phyloP scores from a whole-genome alignment of 495 filamentous ascomycete genomes.

The Neurospora tetraspora region DNA sequence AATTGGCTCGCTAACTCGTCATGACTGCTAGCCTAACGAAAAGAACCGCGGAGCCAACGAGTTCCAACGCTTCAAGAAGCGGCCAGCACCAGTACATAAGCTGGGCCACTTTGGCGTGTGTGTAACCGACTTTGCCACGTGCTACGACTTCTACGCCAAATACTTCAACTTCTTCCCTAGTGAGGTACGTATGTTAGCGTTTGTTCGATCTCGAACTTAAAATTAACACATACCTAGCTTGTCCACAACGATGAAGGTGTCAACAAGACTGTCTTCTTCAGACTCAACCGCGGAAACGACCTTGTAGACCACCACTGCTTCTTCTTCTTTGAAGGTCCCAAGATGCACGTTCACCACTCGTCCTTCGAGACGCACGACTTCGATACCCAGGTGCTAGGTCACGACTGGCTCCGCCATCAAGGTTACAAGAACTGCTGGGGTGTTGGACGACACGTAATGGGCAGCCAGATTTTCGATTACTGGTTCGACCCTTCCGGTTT shows the following conservation, averaged over 20 bases:
- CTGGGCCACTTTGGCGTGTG: slow-evolving; percentile 64
- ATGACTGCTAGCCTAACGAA: slow-evolving; percentile 24
- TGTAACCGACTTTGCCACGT: slow-evolving; percentile 47
- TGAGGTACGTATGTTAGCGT: slow-evolving; percentile 21
- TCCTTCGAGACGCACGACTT: slow-evolving; percentile 70
- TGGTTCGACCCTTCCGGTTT: slow-evolving; percentile 56
- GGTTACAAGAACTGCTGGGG: slow-evolving; percentile 64
- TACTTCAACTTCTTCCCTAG: slow-evolving; percentile 60
- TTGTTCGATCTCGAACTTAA: not conserved
- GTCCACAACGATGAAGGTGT: slow-evolving; percentile 41
- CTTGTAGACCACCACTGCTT: slow-evolving; percentile 64
- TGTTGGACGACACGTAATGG: slow-evolving; percentile 58
- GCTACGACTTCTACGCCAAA: slow-evolving; percentile 51
- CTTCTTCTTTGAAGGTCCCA: slow-evolving; percentile 48
- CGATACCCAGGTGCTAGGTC: slow-evolving; percentile 63
- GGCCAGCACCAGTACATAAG: slow-evolving; percentile 64
- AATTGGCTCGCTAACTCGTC: not conserved
- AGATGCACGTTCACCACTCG: slow-evolving; percentile 58
- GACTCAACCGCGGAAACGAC: slow-evolving; percentile 51
- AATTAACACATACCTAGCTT: slow-evolving; percentile 9
- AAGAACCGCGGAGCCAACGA: slow-evolving; percentile 39
- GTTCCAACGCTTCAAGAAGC: slow-evolving; percentile 45
- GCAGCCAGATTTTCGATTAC: slow-evolving; percentile 61
- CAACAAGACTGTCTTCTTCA: slow-evolving; percentile 51
- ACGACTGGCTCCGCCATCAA: slow-evolving; percentile 56